These are phyloP conservation scores for Bryum argenteum DNA, from an alignment of 225 moss, liverwort and hornwort genomes.

Conservation along the genomic window DNA sequence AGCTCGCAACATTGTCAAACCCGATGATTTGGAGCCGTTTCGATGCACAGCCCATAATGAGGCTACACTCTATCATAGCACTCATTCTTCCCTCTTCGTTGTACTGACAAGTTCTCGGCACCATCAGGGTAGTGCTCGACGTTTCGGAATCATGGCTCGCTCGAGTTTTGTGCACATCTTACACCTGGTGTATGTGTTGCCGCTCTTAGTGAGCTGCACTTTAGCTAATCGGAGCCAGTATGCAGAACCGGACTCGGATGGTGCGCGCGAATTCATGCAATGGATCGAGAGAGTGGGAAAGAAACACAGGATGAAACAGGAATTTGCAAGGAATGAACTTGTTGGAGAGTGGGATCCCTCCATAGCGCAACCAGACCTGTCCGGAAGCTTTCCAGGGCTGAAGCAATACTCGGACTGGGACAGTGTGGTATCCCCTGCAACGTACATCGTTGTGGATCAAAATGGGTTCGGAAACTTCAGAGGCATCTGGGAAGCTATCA, in stretches of 20 bases:
- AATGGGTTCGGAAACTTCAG: slow-evolving; percentile 43
- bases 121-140: not conserved
- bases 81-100: not conserved
- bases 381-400: slow-evolving; percentile 47
- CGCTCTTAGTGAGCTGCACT: slow-evolving; percentile 17
- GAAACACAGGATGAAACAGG: slow-evolving; percentile 32
- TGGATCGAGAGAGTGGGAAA: slow-evolving; percentile 41
- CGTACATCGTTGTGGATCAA: slow-evolving; percentile 52
- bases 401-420: slow-evolving; percentile 52
- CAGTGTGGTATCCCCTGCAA: slow-evolving; percentile 36
- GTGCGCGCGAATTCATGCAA: slow-evolving; percentile 21
- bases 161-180: not conserved
- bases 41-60: not conserved
- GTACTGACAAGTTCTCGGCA: slow-evolving; percentile 20
- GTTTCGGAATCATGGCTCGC: slow-evolving; percentile 19
- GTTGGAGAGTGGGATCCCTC: slow-evolving; percentile 26
- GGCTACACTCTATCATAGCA: not conserved
- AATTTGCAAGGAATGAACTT: not conserved
- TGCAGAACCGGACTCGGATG: not conserved
- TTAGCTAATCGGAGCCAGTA: not conserved
- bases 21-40: not conserved
- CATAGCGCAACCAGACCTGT: slow-evolving; percentile 34
- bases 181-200: not conserved
- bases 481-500: slow-evolving; percentile 35
- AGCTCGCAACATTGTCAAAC: slow-evolving; percentile 4